Percentiles rank a stretch among this genome's conserved stretches.
Conservation (phyloP, 768 basidiomycete species). For the Xerocomellus chrysenteron region DNA sequence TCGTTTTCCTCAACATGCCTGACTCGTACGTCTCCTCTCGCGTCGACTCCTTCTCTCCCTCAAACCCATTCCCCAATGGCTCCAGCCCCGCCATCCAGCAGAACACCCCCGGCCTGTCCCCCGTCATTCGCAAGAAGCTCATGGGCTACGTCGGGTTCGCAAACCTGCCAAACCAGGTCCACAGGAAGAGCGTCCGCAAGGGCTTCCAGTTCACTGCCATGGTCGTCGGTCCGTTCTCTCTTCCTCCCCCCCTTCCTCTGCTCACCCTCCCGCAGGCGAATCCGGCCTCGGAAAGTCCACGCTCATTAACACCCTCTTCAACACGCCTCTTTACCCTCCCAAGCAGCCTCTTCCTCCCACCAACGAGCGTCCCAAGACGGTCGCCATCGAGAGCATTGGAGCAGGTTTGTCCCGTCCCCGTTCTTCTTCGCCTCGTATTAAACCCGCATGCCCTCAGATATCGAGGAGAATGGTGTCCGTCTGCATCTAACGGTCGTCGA, state of each 20-base stretch:
- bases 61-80: conserved; percentile 61
- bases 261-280: conserved; percentile 61
- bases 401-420: conserved; percentile 60
- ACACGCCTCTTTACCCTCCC: conserved; percentile 89
- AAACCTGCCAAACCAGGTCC: conserved; percentile 98
- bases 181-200: conserved; percentile 96
- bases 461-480: conserved; percentile 97
- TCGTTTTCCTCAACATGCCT: conserved; percentile 48
- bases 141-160: conserved; percentile 97
- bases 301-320: conserved; percentile 97
- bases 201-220: conserved; percentile 99
- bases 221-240: conserved; percentile 85
- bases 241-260: conserved; percentile 15
- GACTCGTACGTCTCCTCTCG: conserved; percentile 70
- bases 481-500: conserved; percentile 98
- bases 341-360: conserved; percentile 84
- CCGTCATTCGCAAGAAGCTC: conserved; percentile 80
- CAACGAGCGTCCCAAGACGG: conserved; percentile 86
- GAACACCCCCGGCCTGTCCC: conserved; percentile 30
- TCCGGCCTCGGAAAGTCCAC: conserved; percentile 99
- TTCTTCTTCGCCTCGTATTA: not conserved
- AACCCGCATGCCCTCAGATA: conserved; percentile 59
- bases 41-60: conserved; percentile 55
- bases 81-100: conserved; percentile 59
- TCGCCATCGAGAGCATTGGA: conserved; percentile 97